A percentile compares a stretch with the other conserved stretches of the same genome.
These are phyloP conservation scores for Yamadazyma conglobata DNA, from an alignment of 1,139 yeast species.

Conservation along the genomic window DNA sequence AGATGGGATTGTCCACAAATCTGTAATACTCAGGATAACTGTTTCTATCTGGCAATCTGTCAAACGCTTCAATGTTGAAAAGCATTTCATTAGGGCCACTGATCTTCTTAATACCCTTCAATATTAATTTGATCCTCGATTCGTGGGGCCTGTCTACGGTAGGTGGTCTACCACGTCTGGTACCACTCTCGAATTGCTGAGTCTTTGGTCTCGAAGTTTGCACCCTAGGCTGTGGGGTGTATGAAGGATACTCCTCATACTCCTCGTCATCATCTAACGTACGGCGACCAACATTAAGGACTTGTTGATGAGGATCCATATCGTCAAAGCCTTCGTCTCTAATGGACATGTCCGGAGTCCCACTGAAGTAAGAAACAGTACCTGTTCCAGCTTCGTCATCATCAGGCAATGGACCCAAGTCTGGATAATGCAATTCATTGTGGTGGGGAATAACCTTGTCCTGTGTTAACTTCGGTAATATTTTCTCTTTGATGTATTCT, in stretches of 20 bases:
- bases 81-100: conserved; percentile 51
- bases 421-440: conserved; percentile 56
- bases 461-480: conserved; percentile 51
- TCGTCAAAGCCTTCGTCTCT: conserved; percentile 26
- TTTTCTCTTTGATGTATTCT: conserved; percentile 48
- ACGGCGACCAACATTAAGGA: conserved; percentile 2
- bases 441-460: conserved; percentile 41
- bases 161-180: conserved; percentile 91
- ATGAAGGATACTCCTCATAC: conserved; percentile 26
- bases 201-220: conserved; percentile 4
- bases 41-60: conserved; percentile 74
- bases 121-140: conserved; percentile 80
- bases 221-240: conserved; percentile 10
- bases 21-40: conserved; percentile 63
- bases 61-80: conserved; percentile 41
- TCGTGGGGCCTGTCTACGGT: conserved; percentile 93
- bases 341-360: conserved; percentile 3
- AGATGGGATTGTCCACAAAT: conserved; percentile 65
- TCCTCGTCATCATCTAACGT: conserved; percentile 32
- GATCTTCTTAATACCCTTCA: conserved; percentile 77
- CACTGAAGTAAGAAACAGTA: conserved; percentile 3
- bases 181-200: conserved; percentile 46
- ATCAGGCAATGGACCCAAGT: conserved; percentile 71
- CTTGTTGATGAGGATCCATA: neutral
- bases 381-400: conserved; percentile 22